Percentiles rank a stretch among this genome's conserved stretches.
Conservation (phyloP, 164 flowering plant genomes). For the Nymphaea thermarum region DNA sequence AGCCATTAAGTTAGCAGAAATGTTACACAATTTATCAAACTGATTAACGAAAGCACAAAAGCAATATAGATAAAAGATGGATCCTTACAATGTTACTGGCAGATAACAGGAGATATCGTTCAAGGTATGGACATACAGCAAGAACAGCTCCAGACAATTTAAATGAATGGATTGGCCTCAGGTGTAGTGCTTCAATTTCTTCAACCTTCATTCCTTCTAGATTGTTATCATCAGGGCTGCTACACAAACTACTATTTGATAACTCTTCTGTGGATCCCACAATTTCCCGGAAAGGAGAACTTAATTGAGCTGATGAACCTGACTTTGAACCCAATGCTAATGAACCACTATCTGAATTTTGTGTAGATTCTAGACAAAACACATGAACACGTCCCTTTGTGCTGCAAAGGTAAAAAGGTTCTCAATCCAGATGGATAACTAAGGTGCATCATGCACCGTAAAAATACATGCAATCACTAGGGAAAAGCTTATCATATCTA, state of each 20-base stretch:
- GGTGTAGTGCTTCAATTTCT: conserved; percentile 69
- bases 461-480: neutral
- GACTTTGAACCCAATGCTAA: conserved; percentile 39
- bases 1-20: neutral
- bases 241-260: conserved; percentile 67
- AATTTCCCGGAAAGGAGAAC: conserved; percentile 58
- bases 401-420: conserved; percentile 15
- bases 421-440: conserved; percentile 1
- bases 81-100: conserved; percentile 86
- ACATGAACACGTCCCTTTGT: conserved; percentile 76
- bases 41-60: neutral
- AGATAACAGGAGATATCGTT: conserved; percentile 75
- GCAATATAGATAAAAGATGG: neutral
- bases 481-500: neutral
- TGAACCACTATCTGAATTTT: conserved; percentile 59
- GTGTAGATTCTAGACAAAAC: conserved; percentile 55
- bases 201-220: conserved; percentile 74
- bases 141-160: conserved; percentile 65
- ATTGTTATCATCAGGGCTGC: conserved; percentile 77
- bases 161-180: conserved; percentile 32
- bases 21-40: neutral
- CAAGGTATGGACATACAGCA: conserved; percentile 82
- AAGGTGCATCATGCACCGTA: neutral
- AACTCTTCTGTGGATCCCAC: conserved; percentile 61
- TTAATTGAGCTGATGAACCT: conserved; percentile 45